Evolutionary conservation across 176 grass and related monocot genomes (phyloP).

Genomic region (Hyparrhenia diplandra): DNA sequence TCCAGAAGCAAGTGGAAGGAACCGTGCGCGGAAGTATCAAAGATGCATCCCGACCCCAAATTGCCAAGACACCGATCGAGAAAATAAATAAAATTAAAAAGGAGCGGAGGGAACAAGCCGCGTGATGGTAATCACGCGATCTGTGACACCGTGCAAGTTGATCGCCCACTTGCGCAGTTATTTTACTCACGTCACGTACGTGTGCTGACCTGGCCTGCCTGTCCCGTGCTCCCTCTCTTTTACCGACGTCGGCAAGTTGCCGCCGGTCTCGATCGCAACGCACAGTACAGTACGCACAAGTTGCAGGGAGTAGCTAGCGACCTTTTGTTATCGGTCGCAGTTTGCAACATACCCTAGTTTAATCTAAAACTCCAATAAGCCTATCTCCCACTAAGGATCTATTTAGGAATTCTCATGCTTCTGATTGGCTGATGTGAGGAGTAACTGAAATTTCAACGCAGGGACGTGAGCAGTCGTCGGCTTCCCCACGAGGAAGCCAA

Average conservation of each 20-base stretch:
- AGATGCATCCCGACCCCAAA: background rate
- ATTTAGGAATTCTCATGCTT: no score
- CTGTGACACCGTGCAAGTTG: background rate
- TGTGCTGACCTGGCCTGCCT: slow-evolving; percentile 19
- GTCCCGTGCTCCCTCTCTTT: background rate
- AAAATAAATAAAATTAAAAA: background rate
- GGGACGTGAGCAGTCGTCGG: no score
- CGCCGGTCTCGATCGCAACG: slow-evolving; percentile 5
- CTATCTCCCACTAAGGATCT: no score
- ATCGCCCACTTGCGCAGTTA: slow-evolving; percentile 16
- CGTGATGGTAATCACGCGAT: slow-evolving; percentile 12
- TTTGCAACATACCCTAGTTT: background rate
- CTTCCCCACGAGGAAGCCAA: no score
- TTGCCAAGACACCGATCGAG: background rate
- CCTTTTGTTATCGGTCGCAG: background rate
- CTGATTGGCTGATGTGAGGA: no score
- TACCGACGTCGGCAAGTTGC: slow-evolving; percentile 14
- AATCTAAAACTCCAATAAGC: no score
- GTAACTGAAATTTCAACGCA: no score
- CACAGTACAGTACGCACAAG: background rate
- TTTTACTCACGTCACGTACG: slow-evolving; percentile 7
- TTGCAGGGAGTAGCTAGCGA: background rate
- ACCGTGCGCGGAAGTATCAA: background rate
- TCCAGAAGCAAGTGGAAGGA: slow-evolving; percentile 33
- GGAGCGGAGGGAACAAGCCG: background rate